Evolutionary conservation across 164 flowering plant genomes (phyloP).

Genomic region (Nymphaea thermarum): DNA sequence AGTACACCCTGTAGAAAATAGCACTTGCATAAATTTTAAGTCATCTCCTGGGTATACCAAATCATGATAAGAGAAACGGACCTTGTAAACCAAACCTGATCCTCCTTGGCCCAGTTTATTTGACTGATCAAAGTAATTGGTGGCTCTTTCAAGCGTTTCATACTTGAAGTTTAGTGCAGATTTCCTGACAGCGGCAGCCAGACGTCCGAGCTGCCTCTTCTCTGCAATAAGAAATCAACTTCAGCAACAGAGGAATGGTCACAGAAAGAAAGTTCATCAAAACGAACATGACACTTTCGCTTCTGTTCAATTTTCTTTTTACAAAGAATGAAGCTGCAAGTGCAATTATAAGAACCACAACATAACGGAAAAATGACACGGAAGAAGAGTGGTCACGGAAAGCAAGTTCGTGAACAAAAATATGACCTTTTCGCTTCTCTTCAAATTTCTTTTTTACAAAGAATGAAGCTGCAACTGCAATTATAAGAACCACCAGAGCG

Average conservation of each 20-base stretch:
- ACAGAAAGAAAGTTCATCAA: background rate
- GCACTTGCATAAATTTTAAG: background rate
- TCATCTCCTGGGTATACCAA: too few species aligned
- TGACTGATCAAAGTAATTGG: conserved; percentile 41
- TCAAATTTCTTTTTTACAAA: conserved; percentile 23
- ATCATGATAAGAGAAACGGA: conserved; percentile 5
- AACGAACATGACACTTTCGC: conserved; percentile 28
- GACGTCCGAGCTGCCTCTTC: conserved; percentile 42
- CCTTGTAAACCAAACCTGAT: conserved; percentile 70
- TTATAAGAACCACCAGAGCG: conserved; percentile 25
- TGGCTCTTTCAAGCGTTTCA: conserved; percentile 67
- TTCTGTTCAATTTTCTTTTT: conserved; percentile 20
- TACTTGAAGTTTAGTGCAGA: conserved; percentile 56
- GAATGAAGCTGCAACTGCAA: conserved; percentile 20
- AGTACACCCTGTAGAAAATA: conserved; percentile 35
- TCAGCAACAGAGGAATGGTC: background rate
- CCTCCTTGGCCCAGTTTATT: conserved; percentile 82
- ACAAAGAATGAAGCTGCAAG: conserved; percentile 20
- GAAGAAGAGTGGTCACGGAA: conserved; percentile 6
- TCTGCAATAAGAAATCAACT: conserved; percentile 23
- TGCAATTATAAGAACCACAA: conserved; percentile 24
- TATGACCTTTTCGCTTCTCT: conserved; percentile 38
- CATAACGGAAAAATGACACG: conserved; percentile 21
- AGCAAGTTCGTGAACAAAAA: background rate
- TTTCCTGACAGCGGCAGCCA: conserved; percentile 30